Base-by-base conservation (phyloP, 495 filamentous ascomycete genomes). In the Aspergillus ostianus region DNA sequence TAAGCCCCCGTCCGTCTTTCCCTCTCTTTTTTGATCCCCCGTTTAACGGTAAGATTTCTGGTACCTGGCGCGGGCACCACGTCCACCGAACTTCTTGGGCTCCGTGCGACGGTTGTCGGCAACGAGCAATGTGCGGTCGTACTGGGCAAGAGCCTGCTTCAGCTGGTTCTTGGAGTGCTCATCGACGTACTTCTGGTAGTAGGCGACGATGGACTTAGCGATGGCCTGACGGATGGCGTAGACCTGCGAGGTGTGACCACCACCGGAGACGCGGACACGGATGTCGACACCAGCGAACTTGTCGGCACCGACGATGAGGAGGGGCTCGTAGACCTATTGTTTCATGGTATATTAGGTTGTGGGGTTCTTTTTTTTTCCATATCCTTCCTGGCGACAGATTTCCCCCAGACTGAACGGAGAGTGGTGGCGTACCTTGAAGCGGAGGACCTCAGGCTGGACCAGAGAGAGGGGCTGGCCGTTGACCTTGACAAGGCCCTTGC, bases 181-280 rank as follows among this genome's bases (percentile, higher is more conserved):
- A 74, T 98, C 94, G 78, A 98, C 91, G 82, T 87, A 98, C 84
- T 98, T 98, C 86, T 97, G 94, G 89, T 97, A 98, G 89, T 98
- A 98, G 78, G 94, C 93, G 72, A 98, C 90, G 66, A 96, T 91
- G 70, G 89, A 90, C 85, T 98, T 98, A 80, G 93, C 87, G 78
- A 98, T 98, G 65, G 95, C 93, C 85, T 98, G 94, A 69, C 94
- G 92, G 82, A 96, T 91, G 69, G 94, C 94, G 82, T 98, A 98
- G 80, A 98, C 86, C 79, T 98, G 94, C 21, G 94, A 98, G 61
- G 90, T 90, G 85, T 98, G 95, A 82, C 94, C 94, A 87, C 94
- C 94, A 77, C 94, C 94, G 66, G 88, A 84, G 71, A 98, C 94
- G 63, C 92, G 91, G 71, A 98, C 90, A 67, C 94, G 91, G 86